A percentile compares a stretch with the other conserved stretches of the same genome.
These are phyloP conservation scores for Fusarium anguioides DNA, from an alignment of 2,329 filamentous ascomycete genomes.

Conservation along the genomic window DNA sequence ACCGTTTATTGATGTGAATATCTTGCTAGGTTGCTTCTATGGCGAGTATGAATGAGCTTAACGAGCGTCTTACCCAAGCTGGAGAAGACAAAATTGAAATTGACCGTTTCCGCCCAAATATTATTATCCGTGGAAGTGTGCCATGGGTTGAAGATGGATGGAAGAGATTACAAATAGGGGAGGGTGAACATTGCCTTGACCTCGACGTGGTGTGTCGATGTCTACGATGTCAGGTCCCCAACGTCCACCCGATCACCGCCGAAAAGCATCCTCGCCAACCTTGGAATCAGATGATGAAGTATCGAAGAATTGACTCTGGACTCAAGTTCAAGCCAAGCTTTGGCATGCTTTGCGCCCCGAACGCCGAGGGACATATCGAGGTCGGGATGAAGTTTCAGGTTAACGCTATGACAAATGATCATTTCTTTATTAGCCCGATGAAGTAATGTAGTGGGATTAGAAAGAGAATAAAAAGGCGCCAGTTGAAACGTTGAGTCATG, in stretches of 20 bases:
- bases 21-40: conserved; percentile 65
- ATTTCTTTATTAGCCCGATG: conserved; percentile 52
- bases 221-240: conserved; percentile 71
- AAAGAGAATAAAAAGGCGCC: background rate
- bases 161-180: conserved; percentile 65
- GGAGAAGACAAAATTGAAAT: conserved; percentile 63
- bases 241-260: conserved; percentile 72
- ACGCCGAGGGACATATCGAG: conserved; percentile 62
- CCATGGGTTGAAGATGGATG: conserved; percentile 73
- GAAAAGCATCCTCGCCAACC: conserved; percentile 68
- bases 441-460: conserved; percentile 18
- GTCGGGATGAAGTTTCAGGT: conserved; percentile 71
- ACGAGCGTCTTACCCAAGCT: conserved; percentile 57
- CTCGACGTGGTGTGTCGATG: conserved; percentile 70
- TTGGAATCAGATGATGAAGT: conserved; percentile 71
- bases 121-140: conserved; percentile 65
- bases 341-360: conserved; percentile 72
- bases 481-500: background rate
- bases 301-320: conserved; percentile 68
- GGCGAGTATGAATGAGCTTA: conserved; percentile 67
- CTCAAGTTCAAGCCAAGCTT: conserved; percentile 74
- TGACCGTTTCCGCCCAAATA: conserved; percentile 73
- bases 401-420: conserved; percentile 65
- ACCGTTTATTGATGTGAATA: conserved; percentile 67
- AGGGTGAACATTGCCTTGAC: conserved; percentile 47